Base-by-base conservation (phyloP, 805 yeast genomes). In the Candida taoyuanica region DNA sequence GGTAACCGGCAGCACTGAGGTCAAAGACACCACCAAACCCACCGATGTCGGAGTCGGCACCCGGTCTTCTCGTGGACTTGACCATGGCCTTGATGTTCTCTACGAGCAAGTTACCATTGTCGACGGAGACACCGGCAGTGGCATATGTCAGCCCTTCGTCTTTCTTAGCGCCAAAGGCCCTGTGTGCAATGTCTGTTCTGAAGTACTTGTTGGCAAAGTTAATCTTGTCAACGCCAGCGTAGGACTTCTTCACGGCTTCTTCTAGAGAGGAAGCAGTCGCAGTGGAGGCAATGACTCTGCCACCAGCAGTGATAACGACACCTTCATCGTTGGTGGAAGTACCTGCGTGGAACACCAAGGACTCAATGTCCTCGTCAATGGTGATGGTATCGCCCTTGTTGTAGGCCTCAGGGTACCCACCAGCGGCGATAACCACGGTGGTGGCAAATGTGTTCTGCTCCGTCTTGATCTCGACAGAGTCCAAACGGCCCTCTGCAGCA, bases 11-110 rank as follows among this genome's bases (percentile, higher is more conserved):
- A 36, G 80, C 78, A 50, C 78, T 75, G 55, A 93, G 72, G 61
- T 94, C 98, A 50, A 93, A 94, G 31, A 91, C 67, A 50, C 99
- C 99, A 50, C 99, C 99, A 58, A 93, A 93, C 2, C 99, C 99
- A 58, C 99, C 99, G 53, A 93, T 93, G 52, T 88, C 96, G 13
- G 97, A 85, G 57, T 93, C 96, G 25, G 99, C 93, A 55, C 99
- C 99, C 24, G 94, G 73, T 65, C 99, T 81, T 29, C 84, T 80
- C 8, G 99, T 93, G 5, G 96, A 82, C 61, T 83, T 86, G 36
- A 93, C 99, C 64, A 81, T 76, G 35, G 80, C 76, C 65, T 93
- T 93, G 65, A 93, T 93, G 53, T 81, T 79, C 60, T 89, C 89
- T 31, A 93, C 98, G 40, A 93, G 75, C 50, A 73, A 59, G 65